A percentile compares a stretch with the other conserved stretches of the same genome.
phyloP scores from a whole-genome alignment of 2,329 filamentous ascomycete genomes.

The Diaporthe aspalathi region DNA sequence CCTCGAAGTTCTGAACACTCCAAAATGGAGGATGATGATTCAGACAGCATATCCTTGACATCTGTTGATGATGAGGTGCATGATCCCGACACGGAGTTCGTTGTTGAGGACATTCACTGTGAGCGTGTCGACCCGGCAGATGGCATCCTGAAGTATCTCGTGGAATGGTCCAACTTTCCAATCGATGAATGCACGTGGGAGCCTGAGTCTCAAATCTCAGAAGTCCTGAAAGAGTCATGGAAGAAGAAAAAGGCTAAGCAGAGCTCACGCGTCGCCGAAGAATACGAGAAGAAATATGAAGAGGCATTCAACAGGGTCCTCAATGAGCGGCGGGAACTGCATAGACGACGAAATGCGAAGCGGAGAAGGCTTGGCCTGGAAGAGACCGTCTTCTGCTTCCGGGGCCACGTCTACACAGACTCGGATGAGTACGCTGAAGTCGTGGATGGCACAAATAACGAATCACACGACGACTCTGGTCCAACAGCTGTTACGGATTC shows the following conservation, averaged over 20 bases:
- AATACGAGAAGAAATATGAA: conserved; percentile 54
- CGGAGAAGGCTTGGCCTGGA: conserved; percentile 53
- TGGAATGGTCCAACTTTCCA: conserved; percentile 73
- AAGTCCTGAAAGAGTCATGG: conserved; percentile 57
- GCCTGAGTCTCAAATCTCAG: conserved; percentile 56
- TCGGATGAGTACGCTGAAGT: conserved; percentile 31
- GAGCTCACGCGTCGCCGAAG: conserved; percentile 46
- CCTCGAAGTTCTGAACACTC: not conserved
- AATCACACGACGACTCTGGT: conserved; percentile 5
- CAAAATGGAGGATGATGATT: conserved; percentile 48
- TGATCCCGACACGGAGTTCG: conserved; percentile 60
- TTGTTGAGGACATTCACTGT: conserved; percentile 65
- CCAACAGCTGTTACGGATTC: conserved; percentile 1
- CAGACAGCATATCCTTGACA: conserved; percentile 66
- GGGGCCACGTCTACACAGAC: conserved; percentile 20
- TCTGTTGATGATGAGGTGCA: conserved; percentile 57
- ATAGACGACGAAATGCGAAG: conserved; percentile 57
- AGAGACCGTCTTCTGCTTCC: conserved; percentile 49
- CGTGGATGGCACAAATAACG: not conserved
- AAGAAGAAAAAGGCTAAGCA: conserved; percentile 52
- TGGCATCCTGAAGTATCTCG: conserved; percentile 62
- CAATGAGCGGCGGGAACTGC: conserved; percentile 50
- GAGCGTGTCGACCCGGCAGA: conserved; percentile 51
- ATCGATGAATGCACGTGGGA: conserved; percentile 69
- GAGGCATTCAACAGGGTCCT: conserved; percentile 47